Base-by-base conservation (phyloP, 2,329 filamentous ascomycete species). In the Fusarium pseudonygamai region DNA sequence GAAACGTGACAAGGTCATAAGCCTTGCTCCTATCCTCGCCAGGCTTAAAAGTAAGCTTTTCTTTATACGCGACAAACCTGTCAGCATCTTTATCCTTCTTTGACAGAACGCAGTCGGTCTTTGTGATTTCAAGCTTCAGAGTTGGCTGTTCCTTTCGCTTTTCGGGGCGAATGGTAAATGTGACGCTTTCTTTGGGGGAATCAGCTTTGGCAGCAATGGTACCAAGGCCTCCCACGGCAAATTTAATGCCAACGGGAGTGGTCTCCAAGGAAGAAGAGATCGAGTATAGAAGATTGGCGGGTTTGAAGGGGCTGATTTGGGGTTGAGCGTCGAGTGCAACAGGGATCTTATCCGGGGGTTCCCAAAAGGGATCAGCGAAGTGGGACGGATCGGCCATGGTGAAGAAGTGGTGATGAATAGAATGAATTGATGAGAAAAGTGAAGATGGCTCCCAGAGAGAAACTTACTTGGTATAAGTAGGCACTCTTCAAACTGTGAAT, bases 161-260 rank as follows among this genome's bases (percentile, higher is more conserved):
- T 15, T 43, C 36, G 3, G 52, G 26, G 12, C 52, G 52, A 24
- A 56, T 43, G 6, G 28, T 56, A 5, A 56, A 56, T 13, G 16
- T 20, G 0, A 56, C 26, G 2, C 37, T 13, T 24, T 42, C 26
- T 24, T 4, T 3, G 36, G 52, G 52, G 6, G 52, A 24, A n/a
- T 20, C 9, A 15, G 37, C 26, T 20, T 56, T 56, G 37, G 52
- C 52, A 1, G 52, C 37, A 20, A 56, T 56, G 1, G 52, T 56
- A 20, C 52, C 52, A 0, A 56, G 26, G 12, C 52, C 52, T 20
- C 52, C 52, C 6, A 56, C 52, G 26, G 37, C 37, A 32, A 56
- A 56, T 0, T 56, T 3, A 12, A 56, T 20, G 0, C 36, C 16
- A 0, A 20, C 22, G 6, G 52, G 52, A 0, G 16, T 56, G 0